Conservation (phyloP, 2,329 filamentous ascomycete species). For the Arthroderma sp. region DNA sequence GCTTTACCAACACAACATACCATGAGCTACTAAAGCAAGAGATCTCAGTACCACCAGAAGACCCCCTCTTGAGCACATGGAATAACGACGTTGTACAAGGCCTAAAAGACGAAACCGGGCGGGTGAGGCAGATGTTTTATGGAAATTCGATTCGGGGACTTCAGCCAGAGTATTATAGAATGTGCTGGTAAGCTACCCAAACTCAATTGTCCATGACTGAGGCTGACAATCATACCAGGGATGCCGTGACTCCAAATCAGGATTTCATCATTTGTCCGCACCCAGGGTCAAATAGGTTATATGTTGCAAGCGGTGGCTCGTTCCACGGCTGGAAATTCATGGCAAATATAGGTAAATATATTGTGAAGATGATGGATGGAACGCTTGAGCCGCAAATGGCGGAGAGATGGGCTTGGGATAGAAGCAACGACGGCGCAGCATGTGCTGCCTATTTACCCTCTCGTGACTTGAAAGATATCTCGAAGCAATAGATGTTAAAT, state of each 20-base stretch:
- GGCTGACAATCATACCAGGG: conserved; percentile 17
- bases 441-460: conserved; percentile 3
- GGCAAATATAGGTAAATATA: conserved; percentile 38
- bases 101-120: conserved; percentile 2
- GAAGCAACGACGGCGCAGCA: conserved; percentile 2
- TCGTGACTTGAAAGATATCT: conserved; percentile 3
- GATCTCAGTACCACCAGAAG: conserved; percentile 3
- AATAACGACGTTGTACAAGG: conserved; percentile 1
- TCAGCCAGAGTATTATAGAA: conserved; percentile 2
- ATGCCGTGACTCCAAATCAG: conserved; percentile 42
- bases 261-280: conserved; percentile 41
- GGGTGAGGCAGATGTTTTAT: conserved; percentile 1
- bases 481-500: neutral
- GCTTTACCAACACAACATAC: conserved; percentile 3
- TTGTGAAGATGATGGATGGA: conserved; percentile 37
- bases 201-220: neutral
- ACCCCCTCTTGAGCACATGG: neutral
- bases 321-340: conserved; percentile 44
- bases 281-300: conserved; percentile 30
- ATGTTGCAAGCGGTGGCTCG: conserved; percentile 39
- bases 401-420: conserved; percentile 6
- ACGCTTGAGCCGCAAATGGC: neutral
- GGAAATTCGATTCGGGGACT: neutral
- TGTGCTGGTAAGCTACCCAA: conserved; percentile 3
- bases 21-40: neutral